phyloP scores from a whole-genome alignment of 139 green algal genomes.

The Zygnema cylindricum region DNA sequence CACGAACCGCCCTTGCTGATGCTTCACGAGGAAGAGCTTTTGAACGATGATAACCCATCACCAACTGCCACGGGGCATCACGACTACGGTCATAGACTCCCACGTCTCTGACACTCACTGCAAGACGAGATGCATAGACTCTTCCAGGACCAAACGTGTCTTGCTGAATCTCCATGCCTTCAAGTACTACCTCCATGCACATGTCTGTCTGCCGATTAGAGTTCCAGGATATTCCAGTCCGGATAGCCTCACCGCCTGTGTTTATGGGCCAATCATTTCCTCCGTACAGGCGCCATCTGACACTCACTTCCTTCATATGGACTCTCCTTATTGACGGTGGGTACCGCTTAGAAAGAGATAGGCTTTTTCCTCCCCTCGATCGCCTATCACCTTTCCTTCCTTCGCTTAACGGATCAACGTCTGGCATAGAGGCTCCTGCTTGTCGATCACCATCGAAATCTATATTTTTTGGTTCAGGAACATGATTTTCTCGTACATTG shows the following conservation, averaged over 20 bases:
- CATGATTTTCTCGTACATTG: background rate
- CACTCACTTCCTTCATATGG: background rate
- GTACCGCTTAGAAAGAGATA: background rate
- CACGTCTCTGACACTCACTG: background rate
- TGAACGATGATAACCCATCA: constrained; percentile 1
- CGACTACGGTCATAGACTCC: background rate
- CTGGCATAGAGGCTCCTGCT: no score
- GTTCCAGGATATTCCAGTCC: no score
- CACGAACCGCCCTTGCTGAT: background rate
- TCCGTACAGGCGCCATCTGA: constrained; percentile 6
- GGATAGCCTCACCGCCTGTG: no score
- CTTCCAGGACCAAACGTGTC: background rate
- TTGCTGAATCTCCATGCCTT: background rate
- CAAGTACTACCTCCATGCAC: background rate
- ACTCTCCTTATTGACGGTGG: background rate
- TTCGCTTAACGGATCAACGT: background rate
- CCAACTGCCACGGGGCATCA: background rate
- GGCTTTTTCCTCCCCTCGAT: background rate
- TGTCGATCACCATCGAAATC: no score
- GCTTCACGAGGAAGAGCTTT: background rate
- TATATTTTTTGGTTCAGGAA: background rate
- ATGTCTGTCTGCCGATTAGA: background rate
- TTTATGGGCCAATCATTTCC: background rate
- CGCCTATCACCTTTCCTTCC: background rate
- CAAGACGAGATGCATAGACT: background rate